Conservation (phyloP, 2,329 filamentous ascomycete genomes). For the Graphiopsis chlorocephala region DNA sequence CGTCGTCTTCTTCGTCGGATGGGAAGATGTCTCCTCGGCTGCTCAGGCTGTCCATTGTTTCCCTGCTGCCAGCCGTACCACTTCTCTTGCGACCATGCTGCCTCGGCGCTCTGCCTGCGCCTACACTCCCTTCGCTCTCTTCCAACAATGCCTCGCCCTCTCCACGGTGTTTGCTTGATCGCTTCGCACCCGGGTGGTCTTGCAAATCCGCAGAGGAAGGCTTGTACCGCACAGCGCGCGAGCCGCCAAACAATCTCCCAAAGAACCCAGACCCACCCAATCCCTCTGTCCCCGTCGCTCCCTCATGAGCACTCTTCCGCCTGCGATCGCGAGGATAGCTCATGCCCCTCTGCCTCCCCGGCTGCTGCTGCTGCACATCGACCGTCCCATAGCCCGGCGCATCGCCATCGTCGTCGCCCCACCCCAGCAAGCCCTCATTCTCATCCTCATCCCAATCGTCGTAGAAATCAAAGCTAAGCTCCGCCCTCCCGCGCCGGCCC, state of each 20-base stretch:
- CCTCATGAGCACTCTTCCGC: constrained; percentile 57
- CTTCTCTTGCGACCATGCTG: constrained; percentile 62
- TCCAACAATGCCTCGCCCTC: constrained; percentile 73
- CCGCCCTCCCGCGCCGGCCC: constrained; percentile 64
- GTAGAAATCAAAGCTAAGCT: constrained; percentile 94
- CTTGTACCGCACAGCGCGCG: constrained; percentile 73
- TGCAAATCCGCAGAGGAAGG: constrained; percentile 87
- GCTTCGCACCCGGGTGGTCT: constrained; percentile 69
- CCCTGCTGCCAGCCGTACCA: constrained; percentile 73
- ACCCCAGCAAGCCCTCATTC: constrained; percentile 65
- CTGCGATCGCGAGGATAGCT: constrained; percentile 58
- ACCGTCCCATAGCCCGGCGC: constrained; percentile 50
- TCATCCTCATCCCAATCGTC: constrained; percentile 85
- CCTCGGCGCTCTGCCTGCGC: constrained; percentile 27
- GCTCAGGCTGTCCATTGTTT: constrained; percentile 80
- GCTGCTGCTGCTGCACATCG: constrained; percentile 49
- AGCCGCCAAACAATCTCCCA: constrained; percentile 76
- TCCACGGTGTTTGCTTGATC: constrained; percentile 38
- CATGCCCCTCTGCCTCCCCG: constrained; percentile 70
- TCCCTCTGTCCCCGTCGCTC: constrained; percentile 55
- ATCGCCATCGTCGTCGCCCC: constrained; percentile 84
- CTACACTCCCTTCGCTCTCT: constrained; percentile 51
- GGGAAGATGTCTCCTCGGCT: constrained; percentile 88
- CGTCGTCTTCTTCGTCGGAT: constrained; percentile 82
- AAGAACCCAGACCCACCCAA: constrained; percentile 72